Evolutionary conservation across 495 filamentous ascomycete genomes (phyloP), one percentile per base, ranked within the genome.

Genomic region (Cenococcum geophilum): DNA sequence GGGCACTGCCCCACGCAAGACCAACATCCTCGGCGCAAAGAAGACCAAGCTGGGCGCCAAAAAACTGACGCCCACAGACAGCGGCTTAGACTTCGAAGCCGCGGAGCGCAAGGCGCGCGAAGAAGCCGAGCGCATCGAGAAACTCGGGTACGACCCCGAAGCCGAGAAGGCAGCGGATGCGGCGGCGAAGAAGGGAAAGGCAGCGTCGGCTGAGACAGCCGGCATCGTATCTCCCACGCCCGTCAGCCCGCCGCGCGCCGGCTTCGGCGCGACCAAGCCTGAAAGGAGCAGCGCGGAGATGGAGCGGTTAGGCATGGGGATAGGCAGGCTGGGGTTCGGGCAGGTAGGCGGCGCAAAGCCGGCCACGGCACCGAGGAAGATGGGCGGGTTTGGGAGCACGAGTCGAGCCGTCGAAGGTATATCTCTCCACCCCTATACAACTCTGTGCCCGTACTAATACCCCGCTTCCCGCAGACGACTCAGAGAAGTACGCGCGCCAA

Each of bases 51-150:
- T 97, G 25, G 93, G 92, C 32, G 92, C 87, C 20, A 97, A 96
- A 83, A 97, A 96, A 77, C 57, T 68, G 5, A 78, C 93, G 35
- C 77, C 75, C n/a, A 76, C 75, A 20, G 82, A 79, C 36, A 90
- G 92, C 60, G 76, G 77, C 3, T 87, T 98, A 60, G 93, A 98
- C 76, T 98, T 98, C 66, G 95, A 98, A 55, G 93, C 91, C 71
- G 93, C 92, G 0, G 93, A 98, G 78, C 88, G 87, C 68, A 96
- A 95, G 76, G 93, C 93, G 35, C 95, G 91, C 74, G 93, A 97
- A 72, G 93, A 98, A 74, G 93, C 95, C 1, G 93, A 97, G 74
- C 85, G 93, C 62, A 92, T 96, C 68, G 89, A 87, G 77, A 96
- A 93, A 75, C 78, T 98, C n/a, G 93, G 93, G n/a, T 98, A 98